Evolutionary conservation across 352 stramenopile species (phyloP), one percentile per base, ranked within the genome.

Genomic region (Thraustochytrium striatum): DNA sequence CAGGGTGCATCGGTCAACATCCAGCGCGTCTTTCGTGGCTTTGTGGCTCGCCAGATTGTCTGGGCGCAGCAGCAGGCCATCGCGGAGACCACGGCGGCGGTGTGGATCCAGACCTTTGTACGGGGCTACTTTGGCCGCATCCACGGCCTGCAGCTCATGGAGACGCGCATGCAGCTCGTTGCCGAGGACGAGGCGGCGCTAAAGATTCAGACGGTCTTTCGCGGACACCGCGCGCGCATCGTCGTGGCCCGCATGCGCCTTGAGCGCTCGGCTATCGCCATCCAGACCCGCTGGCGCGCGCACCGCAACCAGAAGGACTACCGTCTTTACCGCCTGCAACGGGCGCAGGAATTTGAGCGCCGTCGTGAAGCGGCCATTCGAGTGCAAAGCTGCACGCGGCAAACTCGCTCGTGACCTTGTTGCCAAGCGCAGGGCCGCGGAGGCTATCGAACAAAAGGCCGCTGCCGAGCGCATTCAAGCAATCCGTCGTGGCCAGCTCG

Each of bases 191-290:
- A 82, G 30, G 88, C 85, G 21, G 89, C 87, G 9, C 82, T 93
- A 11, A 86, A 86, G n/a, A 92, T 93, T 61, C 89, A 94, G 69
- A 83, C 85, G 0, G 86, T 83, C 36, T 94, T 88, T 87, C 86
- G 89, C n/a, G 89, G 89, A 0, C 91, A 86, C 70, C 88, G 91
- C 57, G 88, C 86, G 21, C 88, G 88, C 0, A 62, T 91, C 3
- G 87, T 84, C 38, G 86, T 86, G 83, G 84, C 7, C 70, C 86
- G 8, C 86, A 90, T 72, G 87, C 88, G 0, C 84, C 86, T 55
- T 81, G 80, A 44, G 86, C 82, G 9, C 81, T 91, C 28, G 79
- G 65, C 65, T 7, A 9, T 72, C 47, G 3, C 21, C 35, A 9
- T 75, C 16, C 65, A 75, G 36, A 72, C 21, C 13, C 25, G 32